Conservation (phyloP, 148 eudicot genomes). For the Nepenthes gracilis region DNA sequence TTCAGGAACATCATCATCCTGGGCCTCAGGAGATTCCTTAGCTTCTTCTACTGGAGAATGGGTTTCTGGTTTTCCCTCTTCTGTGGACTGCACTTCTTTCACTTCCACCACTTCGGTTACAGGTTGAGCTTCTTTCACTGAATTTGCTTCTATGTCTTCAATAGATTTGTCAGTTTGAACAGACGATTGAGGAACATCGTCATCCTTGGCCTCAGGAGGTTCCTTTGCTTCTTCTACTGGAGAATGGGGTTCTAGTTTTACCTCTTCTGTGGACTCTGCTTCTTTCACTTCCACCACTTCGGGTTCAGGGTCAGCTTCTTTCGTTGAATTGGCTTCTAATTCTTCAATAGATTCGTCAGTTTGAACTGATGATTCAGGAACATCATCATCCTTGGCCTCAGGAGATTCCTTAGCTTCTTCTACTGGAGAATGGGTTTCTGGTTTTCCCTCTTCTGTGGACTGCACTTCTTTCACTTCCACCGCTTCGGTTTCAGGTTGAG, state of each 20-base stretch:
- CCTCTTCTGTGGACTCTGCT: not conserved
- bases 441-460: not conserved
- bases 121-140: not conserved
- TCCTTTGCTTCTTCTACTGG: not conserved
- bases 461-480: slow-evolving; percentile 5
- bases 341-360: too few relatives aligned
- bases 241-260: not conserved
- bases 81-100: slow-evolving; percentile 3
- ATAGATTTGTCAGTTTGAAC: slow-evolving; percentile 5
- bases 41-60: slow-evolving; percentile 9
- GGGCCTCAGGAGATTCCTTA: slow-evolving; percentile 4
- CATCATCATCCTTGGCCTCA: not conserved
- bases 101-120: slow-evolving; percentile 6
- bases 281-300: not conserved
- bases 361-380: not conserved
- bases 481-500: slow-evolving; percentile 8
- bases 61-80: slow-evolving; percentile 7
- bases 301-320: slow-evolving; percentile 6
- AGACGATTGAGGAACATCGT: slow-evolving; percentile 6
- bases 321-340: not conserved
- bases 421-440: not conserved
- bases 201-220: slow-evolving; percentile 1
- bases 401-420: slow-evolving; percentile 11
- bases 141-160: not conserved
- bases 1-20: slow-evolving; percentile 11